Percentiles rank a stretch among this genome's conserved stretches.
Conservation (phyloP, 306 rosid genomes). For the Cucurbita pepo region DNA sequence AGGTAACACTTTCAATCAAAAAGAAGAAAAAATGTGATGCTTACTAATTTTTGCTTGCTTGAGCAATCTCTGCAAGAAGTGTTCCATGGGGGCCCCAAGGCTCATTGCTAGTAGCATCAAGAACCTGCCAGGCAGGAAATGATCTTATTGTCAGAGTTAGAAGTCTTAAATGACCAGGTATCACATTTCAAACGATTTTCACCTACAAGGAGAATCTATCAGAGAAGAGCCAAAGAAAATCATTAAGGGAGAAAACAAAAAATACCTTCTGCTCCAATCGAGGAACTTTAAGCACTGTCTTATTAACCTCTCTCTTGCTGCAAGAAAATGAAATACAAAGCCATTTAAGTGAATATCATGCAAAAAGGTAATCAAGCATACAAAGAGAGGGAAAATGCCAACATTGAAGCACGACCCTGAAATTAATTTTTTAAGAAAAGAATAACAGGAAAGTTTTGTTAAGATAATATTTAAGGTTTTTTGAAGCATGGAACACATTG, state of each 20-base stretch:
- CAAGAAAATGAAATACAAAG: slow-evolving; percentile 9
- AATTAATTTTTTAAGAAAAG: background rate
- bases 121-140: slow-evolving; percentile 41
- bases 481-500: background rate
- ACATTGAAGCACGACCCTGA: background rate
- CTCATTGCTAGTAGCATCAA: slow-evolving; percentile 98
- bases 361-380: background rate
- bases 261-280: slow-evolving; percentile 94
- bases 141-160: background rate
- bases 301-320: slow-evolving; percentile 93
- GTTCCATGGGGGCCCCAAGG: slow-evolving; percentile 99
- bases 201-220: background rate
- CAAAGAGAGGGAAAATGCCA: background rate
- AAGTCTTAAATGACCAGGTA: background rate
- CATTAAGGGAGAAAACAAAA: slow-evolving; percentile 1
- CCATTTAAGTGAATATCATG: background rate
- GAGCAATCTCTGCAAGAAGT: slow-evolving; percentile 87
- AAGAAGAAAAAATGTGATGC: slow-evolving; percentile 6
- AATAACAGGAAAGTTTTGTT: background rate
- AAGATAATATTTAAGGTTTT: background rate
- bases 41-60: slow-evolving; percentile 85
- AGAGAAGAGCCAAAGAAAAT: background rate
- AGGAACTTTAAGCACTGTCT: slow-evolving; percentile 95
- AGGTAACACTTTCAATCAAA: background rate
- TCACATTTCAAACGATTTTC: background rate